phyloP scores from a whole-genome alignment of 345 rosid species.

The Adansonia digitata region DNA sequence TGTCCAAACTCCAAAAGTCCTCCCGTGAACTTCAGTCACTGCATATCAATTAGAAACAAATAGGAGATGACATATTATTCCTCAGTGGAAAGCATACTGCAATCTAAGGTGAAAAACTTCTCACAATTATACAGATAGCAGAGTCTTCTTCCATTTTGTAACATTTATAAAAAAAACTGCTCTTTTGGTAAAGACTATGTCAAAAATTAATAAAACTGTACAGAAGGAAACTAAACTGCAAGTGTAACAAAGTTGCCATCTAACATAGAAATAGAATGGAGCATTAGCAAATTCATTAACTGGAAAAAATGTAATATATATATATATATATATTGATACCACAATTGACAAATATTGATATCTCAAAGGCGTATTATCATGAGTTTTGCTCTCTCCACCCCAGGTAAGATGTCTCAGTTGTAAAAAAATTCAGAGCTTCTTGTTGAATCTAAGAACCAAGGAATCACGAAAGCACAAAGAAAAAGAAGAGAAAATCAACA shows the following conservation, averaged over 20 bases:
- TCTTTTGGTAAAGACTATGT: neutral
- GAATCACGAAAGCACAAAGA: too few relatives aligned
- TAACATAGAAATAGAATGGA: neutral
- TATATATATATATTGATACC: neutral
- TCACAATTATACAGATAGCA: neutral
- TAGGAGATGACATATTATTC: neutral
- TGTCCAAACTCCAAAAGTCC: constrained; percentile 97
- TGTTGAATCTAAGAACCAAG: too few relatives aligned
- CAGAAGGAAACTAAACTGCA: neutral
- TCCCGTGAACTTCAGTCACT: constrained; percentile 98
- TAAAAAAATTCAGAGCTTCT: neutral
- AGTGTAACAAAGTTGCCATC: neutral
- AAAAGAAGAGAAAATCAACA: too few relatives aligned
- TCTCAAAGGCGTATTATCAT: neutral
- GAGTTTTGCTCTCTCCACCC: neutral
- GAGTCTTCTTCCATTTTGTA: neutral
- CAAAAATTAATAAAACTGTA: too few relatives aligned
- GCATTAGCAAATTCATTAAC: neutral
- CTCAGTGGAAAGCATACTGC: neutral
- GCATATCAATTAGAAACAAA: constrained; percentile 20
- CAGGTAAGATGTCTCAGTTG: neutral
- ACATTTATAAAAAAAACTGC: neutral
- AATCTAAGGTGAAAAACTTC: neutral
- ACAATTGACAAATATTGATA: neutral
- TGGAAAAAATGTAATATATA: neutral